Evolutionary conservation across 2,329 filamentous ascomycete species (phyloP).

Genomic region (Biscogniauxia marginata): DNA sequence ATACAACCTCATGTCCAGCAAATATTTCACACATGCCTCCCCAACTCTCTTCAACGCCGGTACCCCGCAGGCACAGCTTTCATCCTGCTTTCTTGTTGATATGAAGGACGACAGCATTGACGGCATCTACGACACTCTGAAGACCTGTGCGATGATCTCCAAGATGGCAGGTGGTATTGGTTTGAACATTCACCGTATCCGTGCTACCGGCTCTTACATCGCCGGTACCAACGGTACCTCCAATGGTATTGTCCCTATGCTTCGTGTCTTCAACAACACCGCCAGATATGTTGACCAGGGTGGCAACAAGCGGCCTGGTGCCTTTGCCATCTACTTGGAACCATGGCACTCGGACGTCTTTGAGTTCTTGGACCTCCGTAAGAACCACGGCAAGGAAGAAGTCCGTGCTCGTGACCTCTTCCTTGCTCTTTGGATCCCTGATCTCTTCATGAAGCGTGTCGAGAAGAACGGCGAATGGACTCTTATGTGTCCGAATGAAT

Average conservation of each 20-base stretch:
- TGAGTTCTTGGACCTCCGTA: conserved; percentile 93
- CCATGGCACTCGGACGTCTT: conserved; percentile 99
- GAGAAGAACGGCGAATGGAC: conserved; percentile 97
- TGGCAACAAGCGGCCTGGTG: conserved; percentile 97
- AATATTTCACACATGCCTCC: conserved; percentile 97
- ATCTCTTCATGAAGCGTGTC: conserved; percentile 99
- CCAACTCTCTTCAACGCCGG: conserved; percentile 98
- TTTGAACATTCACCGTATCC: conserved; percentile 93
- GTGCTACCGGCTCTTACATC: conserved; percentile 97
- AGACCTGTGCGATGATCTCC: conserved; percentile 99
- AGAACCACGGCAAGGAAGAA: conserved; percentile 99
- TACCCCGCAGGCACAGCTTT: conserved; percentile 90
- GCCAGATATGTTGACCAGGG: conserved; percentile 98
- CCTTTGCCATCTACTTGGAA: conserved; percentile 98
- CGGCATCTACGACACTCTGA: conserved; percentile 97
- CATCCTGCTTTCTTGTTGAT: conserved; percentile 97
- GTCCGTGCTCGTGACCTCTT: conserved; percentile 95
- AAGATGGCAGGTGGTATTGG: conserved; percentile 99
- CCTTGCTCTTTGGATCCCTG: conserved; percentile 96
- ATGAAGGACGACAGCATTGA: conserved; percentile 99
- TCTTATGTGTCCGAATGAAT: conserved; percentile 96
- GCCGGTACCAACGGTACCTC: conserved; percentile 97
- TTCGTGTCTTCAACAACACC: conserved; percentile 99
- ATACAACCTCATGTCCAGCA: conserved; percentile 98
- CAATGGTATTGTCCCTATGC: conserved; percentile 96